Percentiles rank a stretch among this genome's conserved stretches.
Evolutionary conservation across 2,329 filamentous ascomycete species (phyloP).

Genomic region (Xylaria multiplex): DNA sequence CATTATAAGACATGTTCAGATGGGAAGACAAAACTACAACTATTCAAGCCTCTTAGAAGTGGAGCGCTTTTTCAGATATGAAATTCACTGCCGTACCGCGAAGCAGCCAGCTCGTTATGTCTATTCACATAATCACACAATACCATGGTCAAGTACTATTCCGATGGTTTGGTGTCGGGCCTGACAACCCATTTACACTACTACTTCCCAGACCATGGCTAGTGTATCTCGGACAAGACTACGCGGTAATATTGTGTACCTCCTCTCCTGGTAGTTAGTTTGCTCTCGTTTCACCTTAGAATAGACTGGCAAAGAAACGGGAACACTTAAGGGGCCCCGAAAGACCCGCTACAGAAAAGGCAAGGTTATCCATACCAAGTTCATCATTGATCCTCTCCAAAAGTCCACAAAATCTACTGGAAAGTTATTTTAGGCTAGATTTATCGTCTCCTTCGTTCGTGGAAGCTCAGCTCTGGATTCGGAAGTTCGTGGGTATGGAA

Average conservation of each 20-base stretch:
- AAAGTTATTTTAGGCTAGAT: neutral
- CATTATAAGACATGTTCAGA: slow-evolving; percentile 35
- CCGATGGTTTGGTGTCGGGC: slow-evolving; percentile 7
- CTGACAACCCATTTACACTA: slow-evolving; percentile 8
- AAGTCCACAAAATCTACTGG: neutral
- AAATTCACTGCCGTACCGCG: slow-evolving; percentile 33
- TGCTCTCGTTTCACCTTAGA: slow-evolving; percentile 17
- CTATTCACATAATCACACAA: slow-evolving; percentile 4
- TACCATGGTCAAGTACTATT: neutral
- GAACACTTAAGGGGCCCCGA: neutral
- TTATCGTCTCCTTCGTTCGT: neutral
- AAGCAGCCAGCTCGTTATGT: slow-evolving; percentile 4
- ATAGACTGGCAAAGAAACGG: neutral
- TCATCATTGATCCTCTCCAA: neutral
- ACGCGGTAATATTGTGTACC: neutral
- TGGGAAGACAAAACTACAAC: slow-evolving; percentile 24
- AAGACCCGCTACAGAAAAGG: slow-evolving; percentile 7
- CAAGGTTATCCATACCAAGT: neutral
- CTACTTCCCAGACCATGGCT: neutral
- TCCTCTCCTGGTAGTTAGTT: slow-evolving; percentile 14
- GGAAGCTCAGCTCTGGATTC: slow-evolving; percentile 5
- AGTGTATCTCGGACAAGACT: neutral
- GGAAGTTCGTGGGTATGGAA: neutral
- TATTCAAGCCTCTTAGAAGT: neutral
- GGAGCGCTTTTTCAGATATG: slow-evolving; percentile 36